Evolutionary conservation across 1,139 yeast genomes (phyloP), one percentile per base, ranked within the genome.

Genomic region (Lodderomyces pseudojiufengensis): DNA sequence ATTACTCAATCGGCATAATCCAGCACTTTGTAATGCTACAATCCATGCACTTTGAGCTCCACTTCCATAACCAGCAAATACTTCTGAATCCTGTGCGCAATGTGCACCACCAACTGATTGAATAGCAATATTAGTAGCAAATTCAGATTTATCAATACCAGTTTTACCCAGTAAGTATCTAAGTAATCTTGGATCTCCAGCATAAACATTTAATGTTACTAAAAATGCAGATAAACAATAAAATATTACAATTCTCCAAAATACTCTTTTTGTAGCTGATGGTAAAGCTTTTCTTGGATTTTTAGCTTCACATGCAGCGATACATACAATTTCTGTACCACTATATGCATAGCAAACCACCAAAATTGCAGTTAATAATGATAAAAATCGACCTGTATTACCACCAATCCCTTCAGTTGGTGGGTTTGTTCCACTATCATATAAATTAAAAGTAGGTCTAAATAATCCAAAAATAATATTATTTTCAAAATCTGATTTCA

Each of bases 251-350:
- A 86, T 75, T 51, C 95, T 70, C 71, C 84, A 79, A 49, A 82
- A 84, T 2, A 85, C 86, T 47, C 83, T 68, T 47, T 70, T 77
- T 1, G 95, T 82, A 0, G 95, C 95, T 10, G 80, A 73, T 2
- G 95, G 95, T 18, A 86, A 65, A 0, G 94, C 79, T 44, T 75
- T 77, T 43, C 95, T 70, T 1, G 95, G 95, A 48, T 84, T 83
- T 43, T 82, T 70, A 9, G 92, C 85, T 55, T 87, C 95, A 53
- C 92, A 85, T 2, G 95, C 92, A 1, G 95, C 90, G 41, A 86
- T 78, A 46, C 84, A 81, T 18, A 86, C 94, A 43, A 83, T 78
- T 49, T 85, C 95, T 0, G 90, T 80, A 0, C 95, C 95, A 38
- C 82, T 76, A 50, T 80, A 85, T 0, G 94, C 81, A 51, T 81